Evolutionary conservation across 2,329 filamentous ascomycete species (phyloP), one percentile per base, ranked within the genome.

Genomic region (Arthrobotrys entomopaga): DNA sequence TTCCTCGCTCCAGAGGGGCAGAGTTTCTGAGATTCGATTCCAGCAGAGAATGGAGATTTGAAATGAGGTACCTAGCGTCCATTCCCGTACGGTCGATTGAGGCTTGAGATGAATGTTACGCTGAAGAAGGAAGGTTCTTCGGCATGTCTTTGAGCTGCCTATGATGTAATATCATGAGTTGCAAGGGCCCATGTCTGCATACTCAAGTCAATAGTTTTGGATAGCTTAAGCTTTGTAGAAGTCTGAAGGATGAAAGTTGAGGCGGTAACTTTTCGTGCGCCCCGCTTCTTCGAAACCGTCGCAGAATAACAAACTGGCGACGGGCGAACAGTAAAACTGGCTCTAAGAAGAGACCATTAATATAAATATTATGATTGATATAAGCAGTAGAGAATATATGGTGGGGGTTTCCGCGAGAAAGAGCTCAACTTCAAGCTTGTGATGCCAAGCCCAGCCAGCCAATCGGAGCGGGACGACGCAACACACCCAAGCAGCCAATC

Each of bases 141-240:
- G 70, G 63, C 70, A 58, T 74, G 49, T 42, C 53, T 26, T 20
- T 57, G 46, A 11, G n/a, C 26, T n/a, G 48, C 61, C 61, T 74
- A 74, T 74, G 70, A 74, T 74, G 70, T 74, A 74, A 74, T 74
- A 74, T 74, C 70, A 67, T 67, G 63, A 57, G 26, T 57, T 61
- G 56, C 69, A 73, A 73, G 61, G 69, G 56, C 60, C 60, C 58
- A 22, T 70, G 69, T 56, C 58, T 56, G 16, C 59, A 48, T 57
- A 7, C 3, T n/a, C n/a, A n/a, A n/a, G n/a, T n/a, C n/a, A n/a
- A n/a, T 20, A 16, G 38, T 26, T 38, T 8, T 3, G 10, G 46
- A 19, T 20, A 19, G n/a, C 46, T 16, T 19, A 13, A 19, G 20
- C 46, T 19, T 15, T 46, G 16, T 10, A 49, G 38, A 49, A 43